Percentiles rank a stretch among this genome's conserved stretches.
phyloP scores from a whole-genome alignment of 106 monocot species.

The Dendrobium chrysotoxum region DNA sequence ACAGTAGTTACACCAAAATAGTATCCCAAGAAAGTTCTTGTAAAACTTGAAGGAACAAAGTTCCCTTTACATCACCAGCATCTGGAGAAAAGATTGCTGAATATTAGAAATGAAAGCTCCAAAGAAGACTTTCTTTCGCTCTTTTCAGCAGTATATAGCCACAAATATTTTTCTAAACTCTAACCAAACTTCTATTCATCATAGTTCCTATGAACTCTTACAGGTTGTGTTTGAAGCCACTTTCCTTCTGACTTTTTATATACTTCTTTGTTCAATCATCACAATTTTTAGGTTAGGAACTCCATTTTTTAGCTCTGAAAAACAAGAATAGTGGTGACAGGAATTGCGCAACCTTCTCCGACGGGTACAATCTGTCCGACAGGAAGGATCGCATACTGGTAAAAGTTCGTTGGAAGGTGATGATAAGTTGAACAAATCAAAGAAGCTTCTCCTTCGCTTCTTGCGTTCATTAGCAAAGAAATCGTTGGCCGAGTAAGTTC shows the following conservation, averaged over 20 bases:
- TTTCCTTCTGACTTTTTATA: background rate
- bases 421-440: slow-evolving; percentile 25
- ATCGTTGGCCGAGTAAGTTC: slow-evolving; percentile 29
- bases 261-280: background rate
- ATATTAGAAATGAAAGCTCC: background rate
- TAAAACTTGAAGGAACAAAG: background rate
- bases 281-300: background rate
- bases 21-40: too few relatives aligned
- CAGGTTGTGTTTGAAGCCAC: background rate
- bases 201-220: background rate
- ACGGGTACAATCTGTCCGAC: slow-evolving; percentile 34
- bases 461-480: slow-evolving; percentile 54
- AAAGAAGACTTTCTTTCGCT: background rate
- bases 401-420: slow-evolving; percentile 20
- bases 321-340: slow-evolving; percentile 22
- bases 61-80: background rate
- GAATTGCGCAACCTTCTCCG: slow-evolving; percentile 77
- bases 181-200: background rate
- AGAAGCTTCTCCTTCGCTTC: slow-evolving; percentile 61
- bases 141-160: too few relatives aligned
- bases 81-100: background rate
- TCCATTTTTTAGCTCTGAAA: background rate
- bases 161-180: too few relatives aligned
- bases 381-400: slow-evolving; percentile 11
- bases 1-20: too few relatives aligned